Base-by-base conservation (phyloP, 768 basidiomycete genomes). In the Collybia nuda region DNA sequence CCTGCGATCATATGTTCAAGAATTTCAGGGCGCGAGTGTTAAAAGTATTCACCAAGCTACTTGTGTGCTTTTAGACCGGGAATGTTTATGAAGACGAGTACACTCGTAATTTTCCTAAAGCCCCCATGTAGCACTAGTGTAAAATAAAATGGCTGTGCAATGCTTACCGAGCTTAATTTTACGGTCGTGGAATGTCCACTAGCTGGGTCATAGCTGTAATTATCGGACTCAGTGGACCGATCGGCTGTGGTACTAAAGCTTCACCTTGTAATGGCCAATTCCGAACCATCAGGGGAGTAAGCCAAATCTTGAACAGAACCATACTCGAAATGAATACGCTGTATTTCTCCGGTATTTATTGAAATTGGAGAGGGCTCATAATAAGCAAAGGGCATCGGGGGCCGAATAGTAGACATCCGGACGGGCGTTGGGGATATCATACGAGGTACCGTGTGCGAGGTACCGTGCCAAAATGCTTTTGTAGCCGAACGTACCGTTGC, bases 221-320 rank as follows among this genome's bases (percentile, higher is more conserved):
- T 11, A 2, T 32, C n/a, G 2, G 12, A 11, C 9, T 22, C 14
- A 22, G 26, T 17, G 19, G 24, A 29, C n/a, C 2, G 24, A 26
- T 26, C 7, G 12, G 17, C 15, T 11, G 14, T 15, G 21, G 2
- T 45, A 6, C 32, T 17, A 3, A 15, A 9, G 12, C 21, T 42
- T 39, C 32, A 56, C 54, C 50, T 47, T 14, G 52, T 51, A n/a
- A 40, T 44, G 11, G 56, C 56, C 18, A 60, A 18, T 22, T 38
- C 37, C n/a, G 38, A 4, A 15, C 59, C 54, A 29, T 45, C 26
- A 4, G 52, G 52, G 1, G 54, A 60, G 35, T 55, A 60, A 32
- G 57, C 59, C 2, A 60, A 11, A 36, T 57, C 58, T 39, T 56
- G 48, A 7, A 55, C 41, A 26, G 17, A 26, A 26, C 24, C 24